Percentiles rank a stretch among this genome's conserved stretches.
These are phyloP conservation scores for Clarireedia homoeocarpa DNA, from an alignment of 2,329 filamentous ascomycete genomes.

Conservation along the genomic window DNA sequence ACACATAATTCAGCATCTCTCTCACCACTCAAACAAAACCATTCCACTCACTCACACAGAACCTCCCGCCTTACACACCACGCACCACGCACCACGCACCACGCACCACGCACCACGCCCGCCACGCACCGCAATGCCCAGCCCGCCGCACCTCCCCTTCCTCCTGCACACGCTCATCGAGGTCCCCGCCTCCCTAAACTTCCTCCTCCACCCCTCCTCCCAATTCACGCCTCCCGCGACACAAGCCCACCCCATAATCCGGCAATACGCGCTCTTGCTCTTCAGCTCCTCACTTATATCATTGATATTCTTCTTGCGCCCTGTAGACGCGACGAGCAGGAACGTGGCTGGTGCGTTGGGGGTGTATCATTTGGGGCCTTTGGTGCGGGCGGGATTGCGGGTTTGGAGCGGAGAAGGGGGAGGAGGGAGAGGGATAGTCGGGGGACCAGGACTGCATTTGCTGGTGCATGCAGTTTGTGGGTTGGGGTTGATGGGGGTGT, in stretches of 20 bases:
- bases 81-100: neutral
- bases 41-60: neutral
- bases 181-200: constrained; percentile 31
- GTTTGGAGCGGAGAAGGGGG: neutral
- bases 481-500: constrained; percentile 3
- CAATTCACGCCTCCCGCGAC: constrained; percentile 28
- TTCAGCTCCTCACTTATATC: constrained; percentile 30
- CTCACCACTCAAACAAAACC: neutral
- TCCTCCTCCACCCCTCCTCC: constrained; percentile 30
- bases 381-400: constrained; percentile 12
- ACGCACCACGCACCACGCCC: neutral
- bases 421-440: constrained; percentile 12
- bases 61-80: neutral
- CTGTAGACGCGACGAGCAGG: constrained; percentile 24
- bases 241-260: constrained; percentile 30
- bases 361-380: constrained; percentile 31
- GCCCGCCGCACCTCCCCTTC: constrained; percentile 17
- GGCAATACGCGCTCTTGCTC: constrained; percentile 33
- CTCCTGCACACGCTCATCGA: constrained; percentile 31
- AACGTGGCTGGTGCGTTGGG: constrained; percentile 29
- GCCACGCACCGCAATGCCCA: neutral
- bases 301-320: constrained; percentile 25
- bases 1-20: too few species aligned
- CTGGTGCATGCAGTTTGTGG: constrained; percentile 18
- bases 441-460: constrained; percentile 23